These are phyloP conservation scores for Colletotrichum tabaci DNA, from an alignment of 2,329 filamentous ascomycete species.

Conservation along the genomic window DNA sequence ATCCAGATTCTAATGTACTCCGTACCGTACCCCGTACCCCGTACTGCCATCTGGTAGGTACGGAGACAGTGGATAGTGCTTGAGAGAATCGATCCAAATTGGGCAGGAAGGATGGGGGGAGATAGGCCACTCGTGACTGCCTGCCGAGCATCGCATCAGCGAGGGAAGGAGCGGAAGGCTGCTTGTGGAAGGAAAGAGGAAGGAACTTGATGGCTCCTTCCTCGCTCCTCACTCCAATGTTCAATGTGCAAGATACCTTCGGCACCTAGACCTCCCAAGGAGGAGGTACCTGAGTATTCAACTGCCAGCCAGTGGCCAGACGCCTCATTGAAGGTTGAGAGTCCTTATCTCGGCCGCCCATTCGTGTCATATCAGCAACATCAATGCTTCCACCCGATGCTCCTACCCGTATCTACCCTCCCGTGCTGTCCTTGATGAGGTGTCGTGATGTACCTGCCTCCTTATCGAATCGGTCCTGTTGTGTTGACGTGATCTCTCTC, in stretches of 20 bases:
- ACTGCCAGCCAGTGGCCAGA: too few relatives aligned
- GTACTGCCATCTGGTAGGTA: too few relatives aligned
- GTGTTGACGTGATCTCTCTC: neutral
- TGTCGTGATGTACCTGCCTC: conserved; percentile 3
- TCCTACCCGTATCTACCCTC: neutral
- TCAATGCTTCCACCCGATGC: conserved; percentile 1
- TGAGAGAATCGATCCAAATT: conserved; percentile 24
- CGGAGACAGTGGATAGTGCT: neutral
- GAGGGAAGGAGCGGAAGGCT: neutral
- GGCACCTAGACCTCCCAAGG: too few relatives aligned
- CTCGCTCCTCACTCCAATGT: too few relatives aligned
- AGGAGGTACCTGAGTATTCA: too few relatives aligned
- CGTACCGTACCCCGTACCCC: too few relatives aligned
- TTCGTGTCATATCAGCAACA: conserved; percentile 11
- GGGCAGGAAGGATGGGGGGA: conserved; percentile 17
- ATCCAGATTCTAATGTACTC: neutral
- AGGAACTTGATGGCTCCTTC: neutral
- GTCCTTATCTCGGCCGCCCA: conserved; percentile 22
- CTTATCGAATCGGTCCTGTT: too few relatives aligned
- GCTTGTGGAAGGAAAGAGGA: neutral
- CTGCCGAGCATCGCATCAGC: neutral
- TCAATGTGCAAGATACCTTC: too few relatives aligned
- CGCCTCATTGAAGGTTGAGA: neutral
- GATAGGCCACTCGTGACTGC: neutral
- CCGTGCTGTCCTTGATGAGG: conserved; percentile 8